phyloP scores from a whole-genome alignment of 139 green algal genomes.

The Astrephomene gubernaculifera region DNA sequence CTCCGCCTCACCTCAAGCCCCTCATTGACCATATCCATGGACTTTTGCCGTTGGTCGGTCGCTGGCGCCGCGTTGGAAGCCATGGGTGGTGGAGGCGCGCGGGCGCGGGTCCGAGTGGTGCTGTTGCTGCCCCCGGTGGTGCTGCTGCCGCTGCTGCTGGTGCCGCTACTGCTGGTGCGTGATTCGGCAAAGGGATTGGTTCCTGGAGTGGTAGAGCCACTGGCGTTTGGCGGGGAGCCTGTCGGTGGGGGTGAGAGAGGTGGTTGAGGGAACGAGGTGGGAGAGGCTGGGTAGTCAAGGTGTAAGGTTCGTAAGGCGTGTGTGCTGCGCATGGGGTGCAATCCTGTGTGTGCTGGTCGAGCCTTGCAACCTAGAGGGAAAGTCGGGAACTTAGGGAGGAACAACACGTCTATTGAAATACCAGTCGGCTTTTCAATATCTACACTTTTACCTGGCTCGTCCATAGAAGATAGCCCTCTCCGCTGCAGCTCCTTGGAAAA shows the following conservation, averaged over 20 bases:
- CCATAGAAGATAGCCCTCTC: conserved; percentile 53
- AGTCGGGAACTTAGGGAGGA: no score
- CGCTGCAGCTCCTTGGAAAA: conserved; percentile 78
- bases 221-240: not conserved
- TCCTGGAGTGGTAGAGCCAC: not conserved
- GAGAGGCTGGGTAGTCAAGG: not conserved
- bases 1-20: conserved; percentile 72
- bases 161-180: no score
- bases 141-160: not conserved
- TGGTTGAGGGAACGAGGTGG: not conserved
- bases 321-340: not conserved
- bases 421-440: not conserved
- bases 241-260: not conserved
- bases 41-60: conserved; percentile 52
- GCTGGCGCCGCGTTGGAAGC: conserved; percentile 23
- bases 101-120: conserved; percentile 26
- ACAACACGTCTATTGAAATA: no score
- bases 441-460: not conserved
- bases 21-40: conserved; percentile 67
- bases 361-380: no score
- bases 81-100: conserved; percentile 25
- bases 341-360: no score
- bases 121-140: conserved; percentile 1
- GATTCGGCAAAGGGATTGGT: conserved; percentile 45
- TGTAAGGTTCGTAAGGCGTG: not conserved